Base-by-base conservation (phyloP, 805 yeast genomes). In the Kodamaea laetipori region DNA sequence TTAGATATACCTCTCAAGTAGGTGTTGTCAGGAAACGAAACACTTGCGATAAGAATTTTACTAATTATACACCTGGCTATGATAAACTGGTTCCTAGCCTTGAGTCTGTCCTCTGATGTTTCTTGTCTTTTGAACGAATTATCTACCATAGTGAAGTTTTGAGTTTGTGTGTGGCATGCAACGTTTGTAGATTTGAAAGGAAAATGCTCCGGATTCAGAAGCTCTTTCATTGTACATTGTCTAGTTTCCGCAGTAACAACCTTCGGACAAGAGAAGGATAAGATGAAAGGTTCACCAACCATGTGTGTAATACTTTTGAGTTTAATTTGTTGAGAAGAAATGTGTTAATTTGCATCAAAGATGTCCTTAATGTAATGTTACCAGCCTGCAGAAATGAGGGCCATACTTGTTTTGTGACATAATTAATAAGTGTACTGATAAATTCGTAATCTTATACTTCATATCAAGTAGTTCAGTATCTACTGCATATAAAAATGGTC, bases 51-150 rank as follows among this genome's bases (percentile, higher is more conserved):
- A 4, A 57, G 25, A 17, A 52, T 17, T n/a, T 43, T 44, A 9
- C 54, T 46, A 11, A 57, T 19, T 5, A 48, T 24, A 45, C 48
- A 49, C 23, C 62, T 47, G 10, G 59, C 60, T 15, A 56, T 44
- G 10, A 57, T 56, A 33, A 52, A 57, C 32, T 44, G 47, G 43
- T 57, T 57, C 39, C 59, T 41, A 6, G 55, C 43, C 15, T 54
- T 40, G n/a, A n/a, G n/a, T n/a, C n/a, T n/a, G n/a, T n/a, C n/a
- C n/a, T n/a, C n/a, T n/a, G n/a, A n/a, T n/a, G n/a, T n/a, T n/a
- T n/a, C n/a, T 7, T 18, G 30, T 18, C 25, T 27, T 18, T 26
- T 27, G 10, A 7, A 17, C 8, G 24, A 6, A 10, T 18, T 33
- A 7, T 30, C 18, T 6, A 30, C 17, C 6, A 30, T 18, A 12